phyloP scores from a whole-genome alignment of 139 green algal genomes.

The Picochlorum sp. region DNA sequence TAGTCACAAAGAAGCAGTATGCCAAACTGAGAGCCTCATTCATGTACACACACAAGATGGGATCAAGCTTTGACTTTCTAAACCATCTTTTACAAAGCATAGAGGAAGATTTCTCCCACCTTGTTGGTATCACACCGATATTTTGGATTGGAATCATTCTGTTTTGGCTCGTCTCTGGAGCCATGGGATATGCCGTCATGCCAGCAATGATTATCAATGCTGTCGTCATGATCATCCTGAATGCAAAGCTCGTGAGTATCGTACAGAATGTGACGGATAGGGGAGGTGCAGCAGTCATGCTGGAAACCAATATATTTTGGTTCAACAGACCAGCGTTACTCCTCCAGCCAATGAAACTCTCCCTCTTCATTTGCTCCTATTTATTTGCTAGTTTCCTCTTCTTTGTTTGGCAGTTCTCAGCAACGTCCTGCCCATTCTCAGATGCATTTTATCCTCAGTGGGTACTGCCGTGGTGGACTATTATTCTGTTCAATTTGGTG shows the following conservation, averaged over 20 bases:
- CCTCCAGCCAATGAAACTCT: slow-evolving; percentile 29
- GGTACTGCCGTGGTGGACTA: slow-evolving; percentile 21
- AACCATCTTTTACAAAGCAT: slow-evolving; percentile 12
- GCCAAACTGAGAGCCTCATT: slow-evolving; percentile 35
- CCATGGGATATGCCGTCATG: slow-evolving; percentile 19
- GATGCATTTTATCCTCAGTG: slow-evolving; percentile 17
- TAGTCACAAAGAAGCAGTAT: slow-evolving; percentile 10
- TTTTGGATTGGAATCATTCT: slow-evolving; percentile 21
- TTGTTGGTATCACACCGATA: slow-evolving; percentile 21
- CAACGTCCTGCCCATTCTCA: slow-evolving; percentile 35
- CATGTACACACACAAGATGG: slow-evolving; percentile 32
- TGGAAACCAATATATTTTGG: slow-evolving; percentile 32
- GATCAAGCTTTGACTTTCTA: slow-evolving; percentile 30
- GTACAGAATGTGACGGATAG: slow-evolving; percentile 28
- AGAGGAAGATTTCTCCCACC: slow-evolving; percentile 28
- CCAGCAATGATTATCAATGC: slow-evolving; percentile 10
- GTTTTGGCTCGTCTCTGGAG: slow-evolving; percentile 22
- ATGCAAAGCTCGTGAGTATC: slow-evolving; percentile 17
- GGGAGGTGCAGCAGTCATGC: slow-evolving; percentile 10
- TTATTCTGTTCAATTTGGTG: slow-evolving; percentile 20
- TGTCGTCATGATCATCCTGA: slow-evolving; percentile 10
- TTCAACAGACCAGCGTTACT: slow-evolving; percentile 23
- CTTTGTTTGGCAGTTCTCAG: slow-evolving; percentile 26
- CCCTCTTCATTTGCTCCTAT: slow-evolving; percentile 37
- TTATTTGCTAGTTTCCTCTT: slow-evolving; percentile 23